Percentiles rank a stretch among this genome's conserved stretches.
phyloP scores from a whole-genome alignment of 2,329 filamentous ascomycete species.

The Fusarium marasasianum region DNA sequence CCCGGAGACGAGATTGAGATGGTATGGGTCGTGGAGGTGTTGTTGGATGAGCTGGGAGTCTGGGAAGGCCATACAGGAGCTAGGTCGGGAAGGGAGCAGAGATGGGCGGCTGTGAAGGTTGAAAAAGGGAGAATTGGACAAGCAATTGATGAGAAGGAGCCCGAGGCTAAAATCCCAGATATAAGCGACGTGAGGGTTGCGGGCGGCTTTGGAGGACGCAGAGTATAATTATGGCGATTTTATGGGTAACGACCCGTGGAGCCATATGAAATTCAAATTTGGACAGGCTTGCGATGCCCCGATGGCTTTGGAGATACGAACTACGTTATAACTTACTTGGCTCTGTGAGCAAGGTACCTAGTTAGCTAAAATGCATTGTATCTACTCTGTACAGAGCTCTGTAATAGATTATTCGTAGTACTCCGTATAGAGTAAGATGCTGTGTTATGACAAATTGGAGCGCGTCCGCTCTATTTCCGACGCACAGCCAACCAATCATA shows the following conservation, averaged over 20 bases:
- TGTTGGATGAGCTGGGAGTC: conserved; percentile 60
- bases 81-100: conserved; percentile 57
- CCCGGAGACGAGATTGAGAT: conserved; percentile 31
- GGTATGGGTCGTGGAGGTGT: conserved; percentile 60
- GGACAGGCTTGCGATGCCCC: not conserved
- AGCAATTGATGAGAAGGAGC: conserved; percentile 45
- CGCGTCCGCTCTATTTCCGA: conserved; percentile 11
- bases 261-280: not conserved
- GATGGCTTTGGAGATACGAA: not conserved
- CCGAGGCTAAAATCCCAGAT: not conserved
- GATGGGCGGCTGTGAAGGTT: conserved; percentile 62
- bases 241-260: not conserved
- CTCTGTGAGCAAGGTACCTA: too few species aligned
- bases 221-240: not conserved
- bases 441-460: not conserved
- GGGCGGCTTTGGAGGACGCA: conserved; percentile 15
- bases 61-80: conserved; percentile 51
- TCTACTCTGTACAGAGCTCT: not conserved
- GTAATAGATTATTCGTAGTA: not conserved
- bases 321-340: not conserved
- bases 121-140: conserved; percentile 51
- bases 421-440: not conserved
- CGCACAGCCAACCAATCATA: conserved; percentile 37
- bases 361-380: not conserved
- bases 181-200: conserved; percentile 5